A percentile compares a stretch with the other conserved stretches of the same genome.
phyloP scores from a whole-genome alignment of 768 basidiomycete genomes.

The Suillus subluteus region DNA sequence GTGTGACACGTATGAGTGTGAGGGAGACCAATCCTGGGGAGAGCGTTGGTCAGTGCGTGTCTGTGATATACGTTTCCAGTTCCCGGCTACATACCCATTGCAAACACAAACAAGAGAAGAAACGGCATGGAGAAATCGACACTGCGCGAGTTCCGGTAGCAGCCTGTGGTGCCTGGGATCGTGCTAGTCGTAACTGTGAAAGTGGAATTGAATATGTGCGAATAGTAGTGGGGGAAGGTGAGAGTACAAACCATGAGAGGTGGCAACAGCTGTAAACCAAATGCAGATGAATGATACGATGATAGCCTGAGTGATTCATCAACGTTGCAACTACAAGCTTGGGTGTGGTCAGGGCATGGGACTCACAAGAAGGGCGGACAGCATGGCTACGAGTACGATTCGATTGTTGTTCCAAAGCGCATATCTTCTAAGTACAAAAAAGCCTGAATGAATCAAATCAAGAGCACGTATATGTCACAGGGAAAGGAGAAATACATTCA shows the following conservation, averaged over 20 bases:
- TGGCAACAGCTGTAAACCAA: background rate
- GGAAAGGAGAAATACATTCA: background rate
- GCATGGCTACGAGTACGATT: background rate
- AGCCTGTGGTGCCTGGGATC: no score
- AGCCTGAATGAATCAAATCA: background rate
- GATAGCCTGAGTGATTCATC: background rate
- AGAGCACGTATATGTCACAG: background rate
- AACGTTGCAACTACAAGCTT: background rate
- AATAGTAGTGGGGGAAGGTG: background rate
- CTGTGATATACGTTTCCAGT: no score
- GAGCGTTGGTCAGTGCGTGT: no score
- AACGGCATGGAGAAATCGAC: no score
- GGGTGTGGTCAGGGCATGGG: background rate
- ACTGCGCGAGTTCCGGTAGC: no score
- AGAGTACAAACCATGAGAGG: background rate
- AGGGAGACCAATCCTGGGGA: no score
- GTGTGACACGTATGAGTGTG: no score
- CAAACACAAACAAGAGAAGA: no score
- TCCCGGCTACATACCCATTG: no score
- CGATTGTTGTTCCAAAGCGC: background rate
- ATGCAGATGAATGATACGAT: background rate
- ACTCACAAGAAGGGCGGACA: background rate
- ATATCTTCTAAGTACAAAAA: background rate
- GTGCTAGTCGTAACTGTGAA: background rate
- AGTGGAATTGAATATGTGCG: background rate